Evolutionary conservation across 352 stramenopile genomes (phyloP), one percentile per base, ranked within the genome.

Genomic region (Pythium insidiosum): DNA sequence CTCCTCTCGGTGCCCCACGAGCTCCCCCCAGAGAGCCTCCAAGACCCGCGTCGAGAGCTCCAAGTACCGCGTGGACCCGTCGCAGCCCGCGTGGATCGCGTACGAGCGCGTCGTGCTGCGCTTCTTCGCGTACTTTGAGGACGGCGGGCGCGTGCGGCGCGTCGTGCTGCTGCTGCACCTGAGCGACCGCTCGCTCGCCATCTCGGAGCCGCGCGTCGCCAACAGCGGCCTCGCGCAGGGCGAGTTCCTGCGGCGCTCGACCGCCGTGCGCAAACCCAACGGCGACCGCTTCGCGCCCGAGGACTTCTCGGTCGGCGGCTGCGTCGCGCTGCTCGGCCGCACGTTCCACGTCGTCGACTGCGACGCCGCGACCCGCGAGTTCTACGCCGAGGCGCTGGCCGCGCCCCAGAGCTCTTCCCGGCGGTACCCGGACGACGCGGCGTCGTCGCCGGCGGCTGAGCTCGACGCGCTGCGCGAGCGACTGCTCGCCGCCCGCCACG

Each of bases 151-250:
- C 9, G 56, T 83, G 15, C 68, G 78, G 19, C 74, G 79, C 18
- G 61, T 95, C 12, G 63, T 82, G 10, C 31, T 96, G 13, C 83
- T 80, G 49, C 95, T 84, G 60, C 87, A 92, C 58, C 60, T 96
- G 3, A 73, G 66, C 24, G 85, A 96, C 61, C 53, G 58, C 30
- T 86, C 78, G 18, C 77, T 97, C 44, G 80, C 79, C 25, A 89
- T 97, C 35, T 80, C 76, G 1, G 89, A 97, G 59, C 87, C 87
- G 15, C 66, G 79, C 12, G 61, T 90, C 11, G 40, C 50, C 18
- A 97, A 97, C 73, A 94, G 76, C 31, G 88, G 89, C 1, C 74
- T 97, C 12, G 42, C 66, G 3, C 89, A 97, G 54, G 88, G 89
- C 38, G 78, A 82, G 40, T 95, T 97, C 58, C 74, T 96, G 60